Conservation (phyloP, 257 asterid species). For the Handroanthus guayacan region DNA sequence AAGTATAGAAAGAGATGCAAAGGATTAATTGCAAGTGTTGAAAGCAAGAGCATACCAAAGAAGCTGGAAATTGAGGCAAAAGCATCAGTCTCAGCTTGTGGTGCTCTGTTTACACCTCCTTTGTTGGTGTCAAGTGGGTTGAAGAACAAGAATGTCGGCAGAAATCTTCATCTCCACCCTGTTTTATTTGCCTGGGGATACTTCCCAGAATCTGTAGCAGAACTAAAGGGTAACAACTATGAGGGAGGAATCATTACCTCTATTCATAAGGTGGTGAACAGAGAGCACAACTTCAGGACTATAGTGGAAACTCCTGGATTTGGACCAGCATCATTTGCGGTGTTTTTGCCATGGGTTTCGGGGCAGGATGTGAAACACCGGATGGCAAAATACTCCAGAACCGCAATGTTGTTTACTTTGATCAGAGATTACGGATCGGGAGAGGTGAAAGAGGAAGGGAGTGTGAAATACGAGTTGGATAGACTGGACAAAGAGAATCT, state of each 20-base stretch:
- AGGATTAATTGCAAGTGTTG: conserved; percentile 55
- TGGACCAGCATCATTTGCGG: conserved; percentile 56
- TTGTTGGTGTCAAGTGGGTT: conserved; percentile 58
- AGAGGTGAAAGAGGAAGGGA: conserved; percentile 54
- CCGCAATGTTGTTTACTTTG: conserved; percentile 51
- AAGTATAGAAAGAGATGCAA: conserved; percentile 45
- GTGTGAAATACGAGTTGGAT: conserved; percentile 39
- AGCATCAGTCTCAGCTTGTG: conserved; percentile 61
- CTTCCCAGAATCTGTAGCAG: conserved; percentile 53
- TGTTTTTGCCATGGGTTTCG: conserved; percentile 56
- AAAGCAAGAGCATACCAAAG: conserved; percentile 33
- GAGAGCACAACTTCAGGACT: conserved; percentile 44
- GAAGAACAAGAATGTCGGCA: conserved; percentile 55
- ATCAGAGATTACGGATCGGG: conserved; percentile 56
- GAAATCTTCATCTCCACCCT: conserved; percentile 73
- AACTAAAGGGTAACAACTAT: conserved; percentile 48
- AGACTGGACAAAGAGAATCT: conserved; percentile 49
- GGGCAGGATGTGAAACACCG: conserved; percentile 60
- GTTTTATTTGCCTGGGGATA: conserved; percentile 67
- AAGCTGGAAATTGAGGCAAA: conserved; percentile 50
- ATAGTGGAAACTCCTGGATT: conserved; percentile 53
- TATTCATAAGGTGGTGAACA: conserved; percentile 49
- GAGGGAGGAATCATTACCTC: conserved; percentile 70
- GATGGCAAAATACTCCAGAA: conserved; percentile 58
- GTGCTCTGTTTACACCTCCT: conserved; percentile 66